Percentiles rank a stretch among this genome's conserved stretches.
These are phyloP conservation scores for Thraustochytrium sp. DNA, from an alignment of 352 stramenopile species.

Conservation along the genomic window DNA sequence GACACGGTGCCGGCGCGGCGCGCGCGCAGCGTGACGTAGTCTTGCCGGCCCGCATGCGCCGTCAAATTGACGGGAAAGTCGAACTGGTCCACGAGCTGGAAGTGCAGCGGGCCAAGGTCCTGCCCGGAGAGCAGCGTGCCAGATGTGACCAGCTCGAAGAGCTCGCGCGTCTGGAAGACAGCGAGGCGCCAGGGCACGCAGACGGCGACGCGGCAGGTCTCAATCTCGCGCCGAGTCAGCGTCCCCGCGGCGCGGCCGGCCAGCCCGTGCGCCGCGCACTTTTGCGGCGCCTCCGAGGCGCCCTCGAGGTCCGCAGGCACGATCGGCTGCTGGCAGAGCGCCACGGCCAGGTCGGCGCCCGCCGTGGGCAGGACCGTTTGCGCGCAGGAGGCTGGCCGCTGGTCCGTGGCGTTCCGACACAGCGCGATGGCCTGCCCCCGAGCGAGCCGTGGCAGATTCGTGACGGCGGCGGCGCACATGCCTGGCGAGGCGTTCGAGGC, in stretches of 20 bases:
- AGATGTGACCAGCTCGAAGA: background rate
- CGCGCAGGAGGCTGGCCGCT: background rate
- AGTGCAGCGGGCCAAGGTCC: background rate
- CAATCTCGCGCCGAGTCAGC: background rate
- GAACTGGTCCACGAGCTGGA: constrained; percentile 23
- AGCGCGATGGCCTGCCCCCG: background rate
- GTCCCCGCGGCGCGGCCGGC: background rate
- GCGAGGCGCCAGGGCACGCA: background rate
- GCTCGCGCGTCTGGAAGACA: background rate
- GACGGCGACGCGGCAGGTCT: background rate
- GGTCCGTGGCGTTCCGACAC: background rate
- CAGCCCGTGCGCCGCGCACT: background rate
- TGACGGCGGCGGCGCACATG: background rate
- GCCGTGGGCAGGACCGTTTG: background rate
- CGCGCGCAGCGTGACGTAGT: background rate
- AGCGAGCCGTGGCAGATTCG: background rate
- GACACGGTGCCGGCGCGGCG: background rate
- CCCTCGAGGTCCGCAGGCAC: background rate
- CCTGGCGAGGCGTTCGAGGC: background rate
- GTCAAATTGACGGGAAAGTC: background rate
- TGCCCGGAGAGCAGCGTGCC: background rate
- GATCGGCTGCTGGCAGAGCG: background rate
- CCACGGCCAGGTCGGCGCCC: background rate
- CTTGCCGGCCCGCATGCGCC: background rate
- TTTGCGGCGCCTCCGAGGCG: background rate